Conservation (phyloP, 805 yeast species). For the Lachancea thermotolerans region DNA sequence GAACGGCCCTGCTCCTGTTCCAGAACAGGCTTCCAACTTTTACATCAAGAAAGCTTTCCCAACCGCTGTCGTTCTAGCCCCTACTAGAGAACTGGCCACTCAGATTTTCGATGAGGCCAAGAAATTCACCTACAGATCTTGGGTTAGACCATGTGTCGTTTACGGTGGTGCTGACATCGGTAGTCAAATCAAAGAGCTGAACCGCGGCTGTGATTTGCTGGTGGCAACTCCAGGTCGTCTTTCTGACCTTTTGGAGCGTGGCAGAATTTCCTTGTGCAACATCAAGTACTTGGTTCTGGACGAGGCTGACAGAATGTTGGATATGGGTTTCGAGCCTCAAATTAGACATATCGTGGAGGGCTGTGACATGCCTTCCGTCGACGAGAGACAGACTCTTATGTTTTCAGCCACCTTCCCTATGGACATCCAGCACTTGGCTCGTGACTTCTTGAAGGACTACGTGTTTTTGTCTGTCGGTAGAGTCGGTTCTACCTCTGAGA, state of each 20-base stretch:
- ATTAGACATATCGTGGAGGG: conserved; percentile 96
- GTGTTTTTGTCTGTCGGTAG: conserved; percentile 96
- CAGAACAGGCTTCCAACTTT: conserved; percentile 32
- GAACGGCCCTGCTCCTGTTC: conserved; percentile 71
- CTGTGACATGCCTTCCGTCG: conserved; percentile 93
- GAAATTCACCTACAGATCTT: conserved; percentile 93
- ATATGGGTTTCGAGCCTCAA: conserved; percentile 99
- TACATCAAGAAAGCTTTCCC: conserved; percentile 81
- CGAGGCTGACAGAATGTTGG: conserved; percentile 99
- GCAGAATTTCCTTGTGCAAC: conserved; percentile 79
- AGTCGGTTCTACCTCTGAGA: conserved; percentile 98
- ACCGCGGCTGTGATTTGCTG: conserved; percentile 89
- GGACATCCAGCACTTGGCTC: conserved; percentile 94
- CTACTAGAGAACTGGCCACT: conserved; percentile 97
- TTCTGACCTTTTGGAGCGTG: conserved; percentile 92
- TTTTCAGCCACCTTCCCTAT: conserved; percentile 99
- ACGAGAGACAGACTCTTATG: conserved; percentile 93
- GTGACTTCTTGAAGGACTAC: conserved; percentile 94
- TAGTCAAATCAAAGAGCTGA: conserved; percentile 78
- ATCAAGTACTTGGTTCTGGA: conserved; percentile 92
- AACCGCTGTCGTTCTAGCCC: conserved; percentile 92
- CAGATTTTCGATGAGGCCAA: conserved; percentile 95
- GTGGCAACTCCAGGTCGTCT: conserved; percentile 99
- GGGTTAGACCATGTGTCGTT: conserved; percentile 95
- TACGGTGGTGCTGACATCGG: conserved; percentile 98